These are phyloP conservation scores for Eucalyptus grandis DNA, from an alignment of 345 rosid genomes.

Conservation along the genomic window DNA sequence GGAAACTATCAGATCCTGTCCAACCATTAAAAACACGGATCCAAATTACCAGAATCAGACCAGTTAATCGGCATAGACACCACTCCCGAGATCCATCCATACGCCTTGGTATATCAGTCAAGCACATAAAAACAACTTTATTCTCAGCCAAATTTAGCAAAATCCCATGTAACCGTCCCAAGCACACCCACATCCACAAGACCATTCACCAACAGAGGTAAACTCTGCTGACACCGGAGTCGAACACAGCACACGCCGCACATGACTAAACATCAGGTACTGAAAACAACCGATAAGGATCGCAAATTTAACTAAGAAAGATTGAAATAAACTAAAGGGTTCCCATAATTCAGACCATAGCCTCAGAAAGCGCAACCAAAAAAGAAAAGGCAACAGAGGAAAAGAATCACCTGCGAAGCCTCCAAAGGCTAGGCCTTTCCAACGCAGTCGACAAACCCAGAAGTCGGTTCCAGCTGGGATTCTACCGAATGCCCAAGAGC, in stretches of 20 bases:
- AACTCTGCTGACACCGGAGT: not conserved
- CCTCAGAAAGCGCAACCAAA: not conserved
- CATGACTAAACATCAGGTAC: not conserved
- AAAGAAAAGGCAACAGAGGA: not conserved
- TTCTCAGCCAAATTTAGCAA: not conserved
- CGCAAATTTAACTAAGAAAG: not conserved
- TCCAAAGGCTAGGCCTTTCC: not conserved
- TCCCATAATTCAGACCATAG: not conserved
- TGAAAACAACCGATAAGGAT: not conserved
- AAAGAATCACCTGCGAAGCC: not conserved
- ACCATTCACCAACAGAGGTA: not conserved
- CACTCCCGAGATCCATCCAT: not conserved
- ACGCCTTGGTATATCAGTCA: not conserved
- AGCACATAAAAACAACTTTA: not conserved
- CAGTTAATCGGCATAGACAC: not conserved
- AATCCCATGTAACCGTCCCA: not conserved
- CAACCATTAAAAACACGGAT: not conserved
- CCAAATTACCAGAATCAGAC: not conserved
- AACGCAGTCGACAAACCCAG: not conserved
- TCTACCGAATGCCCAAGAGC: not conserved
- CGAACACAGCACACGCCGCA: not conserved
- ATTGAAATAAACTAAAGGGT: not conserved
- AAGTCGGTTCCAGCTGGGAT: not conserved
- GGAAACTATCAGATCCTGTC: not conserved
- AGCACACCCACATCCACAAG: not conserved